A percentile compares a stretch with the other conserved stretches of the same genome.
These are phyloP conservation scores for Bifiguratus adelaidae DNA, from an alignment of 192 early-diverging fungal genomes.

Conservation along the genomic window DNA sequence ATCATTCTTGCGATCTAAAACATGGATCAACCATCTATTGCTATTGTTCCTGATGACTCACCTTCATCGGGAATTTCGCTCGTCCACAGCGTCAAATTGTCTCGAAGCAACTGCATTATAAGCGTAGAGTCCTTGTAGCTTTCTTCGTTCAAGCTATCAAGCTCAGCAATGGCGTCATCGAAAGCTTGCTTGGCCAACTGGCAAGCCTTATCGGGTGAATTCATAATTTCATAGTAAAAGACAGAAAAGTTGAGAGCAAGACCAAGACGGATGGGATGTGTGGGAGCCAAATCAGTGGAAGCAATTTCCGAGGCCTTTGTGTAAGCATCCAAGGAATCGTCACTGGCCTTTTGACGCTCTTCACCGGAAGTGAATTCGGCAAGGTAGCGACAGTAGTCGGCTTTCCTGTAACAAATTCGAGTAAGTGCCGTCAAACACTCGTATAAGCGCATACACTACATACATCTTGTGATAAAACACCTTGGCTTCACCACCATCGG, in stretches of 20 bases:
- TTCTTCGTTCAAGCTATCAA: constrained; percentile 87
- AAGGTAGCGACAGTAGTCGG: constrained; percentile 95
- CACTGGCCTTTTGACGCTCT: constrained; percentile 67
- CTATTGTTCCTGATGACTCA: too few relatives aligned
- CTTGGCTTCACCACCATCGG: constrained; percentile 86
- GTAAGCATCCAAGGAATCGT: constrained; percentile 80
- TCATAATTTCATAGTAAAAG: constrained; percentile 97
- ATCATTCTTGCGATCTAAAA: too few relatives aligned
- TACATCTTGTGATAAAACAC: constrained; percentile 99
- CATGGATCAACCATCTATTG: too few relatives aligned
- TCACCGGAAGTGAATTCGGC: constrained; percentile 87
- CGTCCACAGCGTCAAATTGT: constrained; percentile 97
- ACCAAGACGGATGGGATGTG: constrained; percentile 96
- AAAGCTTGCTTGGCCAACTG: constrained; percentile 92
- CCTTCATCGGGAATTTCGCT: constrained; percentile 64
- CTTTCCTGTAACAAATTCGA: constrained; percentile 51
- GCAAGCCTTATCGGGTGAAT: constrained; percentile 95
- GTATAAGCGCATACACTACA: constrained; percentile 34
- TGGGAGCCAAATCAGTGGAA: constrained; percentile 65
- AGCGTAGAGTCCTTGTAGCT: constrained; percentile 97
- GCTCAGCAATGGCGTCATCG: constrained; percentile 91
- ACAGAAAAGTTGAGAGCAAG: constrained; percentile 96
- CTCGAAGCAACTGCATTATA: constrained; percentile 96
- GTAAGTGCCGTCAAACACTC: constrained; percentile 53
- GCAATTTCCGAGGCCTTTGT: constrained; percentile 87